Evolutionary conservation across 1,284 basidiomycete species (phyloP).

Genomic region (Pseudozyma sp.): DNA sequence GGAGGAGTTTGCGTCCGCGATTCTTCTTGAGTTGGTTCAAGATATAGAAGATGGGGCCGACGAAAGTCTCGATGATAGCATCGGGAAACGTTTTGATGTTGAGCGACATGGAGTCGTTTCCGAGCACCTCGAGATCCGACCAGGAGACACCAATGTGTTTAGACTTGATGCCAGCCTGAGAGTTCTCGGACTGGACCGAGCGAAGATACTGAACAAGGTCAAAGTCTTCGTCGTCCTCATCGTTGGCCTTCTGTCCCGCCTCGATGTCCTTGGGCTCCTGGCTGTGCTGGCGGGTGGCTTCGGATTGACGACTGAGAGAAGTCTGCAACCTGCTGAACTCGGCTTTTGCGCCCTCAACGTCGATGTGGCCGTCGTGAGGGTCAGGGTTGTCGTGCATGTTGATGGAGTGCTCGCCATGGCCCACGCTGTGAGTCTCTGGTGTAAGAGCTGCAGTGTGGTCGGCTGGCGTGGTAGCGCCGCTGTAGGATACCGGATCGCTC

Average conservation of each 20-base stretch:
- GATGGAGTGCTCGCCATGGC: conserved; percentile 9
- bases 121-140: conserved; percentile 51
- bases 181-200: conserved; percentile 74
- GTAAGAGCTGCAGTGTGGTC: not conserved
- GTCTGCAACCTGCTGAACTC: conserved; percentile 34
- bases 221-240: conserved; percentile 71
- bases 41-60: conserved; percentile 67
- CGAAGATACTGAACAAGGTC: conserved; percentile 82
- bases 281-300: conserved; percentile 17
- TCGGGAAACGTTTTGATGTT: conserved; percentile 66
- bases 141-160: conserved; percentile 58
- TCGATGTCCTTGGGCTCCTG: conserved; percentile 25
- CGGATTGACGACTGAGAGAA: conserved; percentile 30
- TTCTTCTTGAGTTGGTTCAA: conserved; percentile 47
- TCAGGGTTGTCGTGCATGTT: conserved; percentile 13
- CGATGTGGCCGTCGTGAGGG: conserved; percentile 9
- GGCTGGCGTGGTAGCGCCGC: conserved; percentile 25
- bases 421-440: conserved; percentile 1
- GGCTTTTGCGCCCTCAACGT: conserved; percentile 28
- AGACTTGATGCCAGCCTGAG: conserved; percentile 62
- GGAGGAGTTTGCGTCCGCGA: conserved; percentile 32
- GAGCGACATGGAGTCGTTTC: conserved; percentile 51
- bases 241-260: conserved; percentile 1
- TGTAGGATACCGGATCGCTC: conserved; percentile 16
- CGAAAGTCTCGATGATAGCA: conserved; percentile 57